Evolutionary conservation across 352 stramenopile species (phyloP), one percentile per base, ranked within the genome.

Genomic region (Globisporangium alternatum): DNA sequence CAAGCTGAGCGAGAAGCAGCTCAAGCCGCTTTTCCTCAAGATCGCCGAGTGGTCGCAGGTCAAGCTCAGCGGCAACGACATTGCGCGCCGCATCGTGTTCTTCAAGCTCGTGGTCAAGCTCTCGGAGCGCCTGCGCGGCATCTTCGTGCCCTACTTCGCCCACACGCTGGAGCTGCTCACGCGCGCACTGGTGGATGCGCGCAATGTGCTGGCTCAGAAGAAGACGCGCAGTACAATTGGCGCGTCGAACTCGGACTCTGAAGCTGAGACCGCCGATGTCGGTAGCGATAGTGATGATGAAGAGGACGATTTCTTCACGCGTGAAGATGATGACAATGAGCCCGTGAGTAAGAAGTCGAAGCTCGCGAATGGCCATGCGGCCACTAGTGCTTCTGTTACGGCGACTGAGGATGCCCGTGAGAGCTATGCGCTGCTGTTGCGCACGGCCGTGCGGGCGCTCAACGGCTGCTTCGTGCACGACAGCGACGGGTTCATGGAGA

Each of bases 1-100:
- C 28, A 91, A 95, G 56, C 63, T 97, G 30, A 96, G 83, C 65
- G 89, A 97, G 60, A 96, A 95, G 70, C 88, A 96, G 71, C 75
- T 95, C 45, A 95, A 95, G 70, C 89, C 89, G 56, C 68, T 97
- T 30, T 95, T 97, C 65, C 64, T 96, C 31, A 95, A 96, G 67
- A 67, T 96, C 51, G 68, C 68, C 19, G 83, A 93, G 70, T 97
- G 88, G 87, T 73, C 80, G 0, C 80, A 92, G 57, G 69, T 75
- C 28, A 80, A 74, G 33, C 63, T 78, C 5, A 80, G 72, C 37
- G 41, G 56, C 33, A 77, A 74, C 30, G 66, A 83, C 37, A 69
- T 80, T 7, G 72, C 77, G 6, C 86, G 88, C 35, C 82, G 78
- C 37, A 81, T 93, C 64, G 76, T 86, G 41, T 93, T 96, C 55